Percentiles rank a stretch among this genome's conserved stretches.
Conservation (phyloP, 495 filamentous ascomycete genomes). For the Thozetella sp. region DNA sequence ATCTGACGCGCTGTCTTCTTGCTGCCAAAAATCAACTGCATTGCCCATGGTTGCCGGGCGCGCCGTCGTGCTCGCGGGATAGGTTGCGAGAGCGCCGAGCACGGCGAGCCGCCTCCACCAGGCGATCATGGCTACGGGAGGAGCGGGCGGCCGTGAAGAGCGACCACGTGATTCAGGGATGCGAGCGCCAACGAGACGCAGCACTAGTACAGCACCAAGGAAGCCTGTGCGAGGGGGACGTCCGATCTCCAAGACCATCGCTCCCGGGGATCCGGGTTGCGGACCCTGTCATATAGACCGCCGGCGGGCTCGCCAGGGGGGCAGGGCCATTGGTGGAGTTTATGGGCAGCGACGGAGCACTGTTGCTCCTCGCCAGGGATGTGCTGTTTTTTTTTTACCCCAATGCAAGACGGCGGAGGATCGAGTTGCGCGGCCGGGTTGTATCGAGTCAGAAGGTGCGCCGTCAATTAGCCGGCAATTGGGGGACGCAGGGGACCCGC, state of each 20-base stretch:
- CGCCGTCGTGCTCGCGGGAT: neutral
- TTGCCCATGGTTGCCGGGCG: slow-evolving; percentile 1
- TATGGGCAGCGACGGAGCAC: neutral
- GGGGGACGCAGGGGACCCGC: too few relatives aligned
- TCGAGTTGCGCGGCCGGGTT: too few relatives aligned
- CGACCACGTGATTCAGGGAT: neutral
- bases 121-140: neutral
- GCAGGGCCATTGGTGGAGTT: slow-evolving; percentile 31
- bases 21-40: slow-evolving; percentile 1
- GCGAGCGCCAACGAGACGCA: neutral
- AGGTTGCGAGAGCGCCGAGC: neutral
- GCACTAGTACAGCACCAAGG: too few relatives aligned
- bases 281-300: neutral
- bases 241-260: neutral
- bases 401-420: slow-evolving; percentile 34
- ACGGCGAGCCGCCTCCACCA: neutral
- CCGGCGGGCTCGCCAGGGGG: slow-evolving; percentile 1
- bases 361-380: slow-evolving; percentile 9
- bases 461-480: too few relatives aligned
- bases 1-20: slow-evolving; percentile 2
- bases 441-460: too few relatives aligned
- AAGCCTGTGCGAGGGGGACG: too few relatives aligned
- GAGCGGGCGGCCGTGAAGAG: neutral
- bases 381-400: too few relatives aligned
- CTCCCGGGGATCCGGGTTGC: slow-evolving; percentile 14